Evolutionary conservation across 139 green algal genomes (phyloP), one percentile per base, ranked within the genome.

Genomic region (Spirogloea muscicola): DNA sequence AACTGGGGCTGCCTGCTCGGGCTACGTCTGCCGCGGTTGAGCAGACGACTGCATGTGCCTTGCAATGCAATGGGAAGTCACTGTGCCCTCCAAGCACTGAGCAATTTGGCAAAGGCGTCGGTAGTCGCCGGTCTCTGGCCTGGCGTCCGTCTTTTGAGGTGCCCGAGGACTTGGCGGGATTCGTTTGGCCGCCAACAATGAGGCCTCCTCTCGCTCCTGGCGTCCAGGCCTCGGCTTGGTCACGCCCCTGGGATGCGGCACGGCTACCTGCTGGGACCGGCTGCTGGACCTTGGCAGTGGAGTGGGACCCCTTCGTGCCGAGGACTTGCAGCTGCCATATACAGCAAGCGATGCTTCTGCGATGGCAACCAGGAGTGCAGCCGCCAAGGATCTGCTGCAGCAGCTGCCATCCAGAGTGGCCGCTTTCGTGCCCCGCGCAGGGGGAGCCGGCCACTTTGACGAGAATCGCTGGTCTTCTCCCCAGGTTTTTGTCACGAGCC

Each of bases 321-420:
- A 78, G 5, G 69, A 78, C 36, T 6, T 78, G 44, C n/a, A 74
- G 55, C 39, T 66, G 9, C n/a, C 34, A 27, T 38, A 27, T 40
- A 13, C 36, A 76, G 55, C n/a, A n/a, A n/a, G n/a, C n/a, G n/a
- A n/a, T n/a, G n/a, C n/a, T n/a, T n/a, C n/a, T n/a, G n/a, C n/a
- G n/a, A n/a, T n/a, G n/a, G n/a, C n/a, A n/a, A n/a, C n/a, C n/a
- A n/a, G 49, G 5, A n/a, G 4, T 7, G 58, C 3, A 3, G 67
- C 37, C 10, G 42, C 21, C 25, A 16, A 77, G 29, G 60, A 44
- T 18, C 27, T 74, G 4, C 25, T 65, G 16, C 29, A 59, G 25
- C 69, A 78, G 44, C 60, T 78, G 44, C 16, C 58, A 9, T 78
- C 69, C 5, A 3, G 42, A 77, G 69, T 78, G 36, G 69, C 38